Percentiles rank a stretch among this genome's conserved stretches.
Conservation (phyloP, 2,329 filamentous ascomycete species). For the Monilinia laxa region DNA sequence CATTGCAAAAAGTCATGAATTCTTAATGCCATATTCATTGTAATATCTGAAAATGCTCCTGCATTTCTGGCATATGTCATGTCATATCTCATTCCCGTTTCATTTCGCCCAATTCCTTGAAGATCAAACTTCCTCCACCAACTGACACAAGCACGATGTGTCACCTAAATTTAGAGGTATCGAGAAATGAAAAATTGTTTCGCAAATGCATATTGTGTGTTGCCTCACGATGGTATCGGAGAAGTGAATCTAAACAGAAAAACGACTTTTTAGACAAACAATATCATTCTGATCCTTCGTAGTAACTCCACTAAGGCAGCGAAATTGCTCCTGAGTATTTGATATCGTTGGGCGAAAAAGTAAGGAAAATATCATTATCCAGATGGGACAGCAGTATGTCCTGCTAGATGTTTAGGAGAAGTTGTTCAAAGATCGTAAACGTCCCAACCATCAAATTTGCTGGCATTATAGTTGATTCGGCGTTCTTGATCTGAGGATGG, state of each 20-base stretch:
- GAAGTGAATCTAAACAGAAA: slow-evolving; percentile 38
- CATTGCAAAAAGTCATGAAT: slow-evolving; percentile 4
- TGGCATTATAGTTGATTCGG: slow-evolving; percentile 28
- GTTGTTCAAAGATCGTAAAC: slow-evolving; percentile 57
- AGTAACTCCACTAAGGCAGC: slow-evolving; percentile 35
- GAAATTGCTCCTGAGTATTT: slow-evolving; percentile 28
- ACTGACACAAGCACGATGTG: slow-evolving; percentile 17
- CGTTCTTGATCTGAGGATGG: slow-evolving; percentile 1
- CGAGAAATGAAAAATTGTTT: slow-evolving; percentile 28
- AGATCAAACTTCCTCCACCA: slow-evolving; percentile 20
- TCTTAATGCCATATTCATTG: slow-evolving; percentile 20
- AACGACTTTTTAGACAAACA: slow-evolving; percentile 37
- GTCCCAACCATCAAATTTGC: slow-evolving; percentile 61
- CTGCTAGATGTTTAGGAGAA: slow-evolving; percentile 10
- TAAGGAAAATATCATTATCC: slow-evolving; percentile 32
- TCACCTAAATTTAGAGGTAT: slow-evolving; percentile 24
- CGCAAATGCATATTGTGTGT: slow-evolving; percentile 35
- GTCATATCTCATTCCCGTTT: slow-evolving; percentile 8
- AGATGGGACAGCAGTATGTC: slow-evolving; percentile 27
- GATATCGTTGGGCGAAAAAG: slow-evolving; percentile 26
- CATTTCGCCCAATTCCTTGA: slow-evolving; percentile 6
- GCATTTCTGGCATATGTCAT: slow-evolving; percentile 18
- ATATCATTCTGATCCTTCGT: slow-evolving; percentile 32
- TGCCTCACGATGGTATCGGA: slow-evolving; percentile 32
- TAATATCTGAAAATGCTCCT: slow-evolving; percentile 14